A percentile compares a stretch with the other conserved stretches of the same genome.
Evolutionary conservation across 371 early-diverging fungal genomes (phyloP).

Genomic region (Rhizopus sp.): DNA sequence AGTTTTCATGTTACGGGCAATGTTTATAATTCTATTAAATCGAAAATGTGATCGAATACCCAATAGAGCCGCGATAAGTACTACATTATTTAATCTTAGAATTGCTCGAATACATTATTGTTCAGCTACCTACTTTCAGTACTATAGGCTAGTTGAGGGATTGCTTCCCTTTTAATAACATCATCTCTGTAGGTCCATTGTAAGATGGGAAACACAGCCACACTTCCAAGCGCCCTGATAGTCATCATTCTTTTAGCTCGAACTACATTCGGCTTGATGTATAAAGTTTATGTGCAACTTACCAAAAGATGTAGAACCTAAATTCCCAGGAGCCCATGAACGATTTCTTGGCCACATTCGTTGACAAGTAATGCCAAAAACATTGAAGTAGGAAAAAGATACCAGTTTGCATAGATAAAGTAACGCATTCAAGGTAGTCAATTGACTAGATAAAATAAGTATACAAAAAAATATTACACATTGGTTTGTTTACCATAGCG

Average conservation of each 20-base stretch:
- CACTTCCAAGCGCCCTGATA: slow-evolving; percentile 41
- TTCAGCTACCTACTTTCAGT: slow-evolving; percentile 30
- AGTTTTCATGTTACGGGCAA: slow-evolving; percentile 21
- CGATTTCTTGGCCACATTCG: slow-evolving; percentile 35
- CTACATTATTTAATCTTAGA: slow-evolving; percentile 14
- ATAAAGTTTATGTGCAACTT: slow-evolving; percentile 3
- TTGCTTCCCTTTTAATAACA: slow-evolving; percentile 30
- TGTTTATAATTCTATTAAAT: slow-evolving; percentile 32
- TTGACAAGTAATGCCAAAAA: slow-evolving; percentile 47
- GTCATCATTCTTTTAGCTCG: neutral
- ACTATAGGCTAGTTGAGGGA: slow-evolving; percentile 49
- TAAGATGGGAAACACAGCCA: slow-evolving; percentile 47
- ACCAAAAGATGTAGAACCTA: slow-evolving; percentile 41
- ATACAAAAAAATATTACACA: slow-evolving; percentile 14
- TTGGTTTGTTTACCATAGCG: slow-evolving; percentile 29
- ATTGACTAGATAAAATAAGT: slow-evolving; percentile 30
- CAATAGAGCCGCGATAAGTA: slow-evolving; percentile 34
- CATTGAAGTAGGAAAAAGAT: slow-evolving; percentile 41
- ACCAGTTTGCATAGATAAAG: slow-evolving; percentile 34
- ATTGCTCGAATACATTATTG: neutral
- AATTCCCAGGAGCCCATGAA: slow-evolving; percentile 48
- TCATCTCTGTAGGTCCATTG: slow-evolving; percentile 42
- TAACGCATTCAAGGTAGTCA: slow-evolving; percentile 35
- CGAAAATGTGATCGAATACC: slow-evolving; percentile 46
- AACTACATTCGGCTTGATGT: neutral